Base-by-base conservation (phyloP, 2,329 filamentous ascomycete genomes). In the Verticillium isaacii region DNA sequence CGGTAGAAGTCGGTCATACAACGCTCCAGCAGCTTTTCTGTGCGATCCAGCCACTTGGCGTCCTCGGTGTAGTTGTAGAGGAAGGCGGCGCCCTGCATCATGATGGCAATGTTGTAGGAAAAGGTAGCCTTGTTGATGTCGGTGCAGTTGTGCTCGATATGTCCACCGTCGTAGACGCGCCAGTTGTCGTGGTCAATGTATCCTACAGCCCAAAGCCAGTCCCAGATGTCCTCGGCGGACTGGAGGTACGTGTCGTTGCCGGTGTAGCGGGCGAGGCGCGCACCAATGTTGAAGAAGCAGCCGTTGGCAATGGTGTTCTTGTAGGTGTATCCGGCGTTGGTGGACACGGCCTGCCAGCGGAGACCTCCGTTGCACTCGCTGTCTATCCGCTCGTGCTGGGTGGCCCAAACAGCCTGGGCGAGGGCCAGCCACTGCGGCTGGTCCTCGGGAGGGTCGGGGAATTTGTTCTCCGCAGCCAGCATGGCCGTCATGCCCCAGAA, bases 261-360 rank as follows among this genome's bases (percentile, higher is more conserved):
- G 0, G 89, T 91, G 71, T 91, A 93, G 23, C 87, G 81, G 0
- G 89, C 90, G 15, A 94, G 82, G 7, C 91, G 86, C 17, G 91
- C 84, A 9, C 82, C 85, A 9, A 89, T 74, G 66, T 89, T 86
- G 76, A 89, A 88, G 71, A 87, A 86, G 66, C 82, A 83, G 55
- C 82, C 85, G 65, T 87, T 88, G 9, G 86, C 83, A 64, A 88
- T 84, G 45, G 79, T 82, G 70, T 88, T 88, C 73, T 88, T 95
- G 80, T 93, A 93, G 69, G 88, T 83, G 73, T 91, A 95, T 29
- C 91, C 91, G 34, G 80, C 82, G 70, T 93, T 92, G 66, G 89
- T 88, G 1, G 84, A 78, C 61, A 87, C 91, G 63, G 94, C 89
- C 77, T 95, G 91, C 89, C 90, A 92, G 68, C 89, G 81, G 67